Conservation (phyloP, 352 stramenopile genomes). For the Phytophthora pseudosyringae region DNA sequence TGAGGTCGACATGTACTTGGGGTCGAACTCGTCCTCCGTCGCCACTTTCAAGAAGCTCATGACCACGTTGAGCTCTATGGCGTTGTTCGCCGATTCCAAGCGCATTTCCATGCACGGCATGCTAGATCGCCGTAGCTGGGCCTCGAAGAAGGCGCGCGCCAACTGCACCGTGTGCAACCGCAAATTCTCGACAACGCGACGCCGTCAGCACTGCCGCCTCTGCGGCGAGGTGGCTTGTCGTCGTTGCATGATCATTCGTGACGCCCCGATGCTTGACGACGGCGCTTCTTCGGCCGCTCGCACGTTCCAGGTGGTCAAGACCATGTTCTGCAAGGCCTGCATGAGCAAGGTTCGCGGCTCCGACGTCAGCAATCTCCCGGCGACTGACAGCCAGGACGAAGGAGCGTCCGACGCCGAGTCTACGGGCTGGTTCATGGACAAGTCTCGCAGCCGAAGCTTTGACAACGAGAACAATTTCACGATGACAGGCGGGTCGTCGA, state of each 20-base stretch:
- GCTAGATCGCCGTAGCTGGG: conserved; percentile 56
- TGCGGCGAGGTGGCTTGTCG: conserved; percentile 81
- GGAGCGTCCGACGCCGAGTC: conserved; percentile 40
- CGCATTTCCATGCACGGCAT: conserved; percentile 67
- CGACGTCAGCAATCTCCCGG: conserved; percentile 13
- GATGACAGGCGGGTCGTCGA: conserved; percentile 12
- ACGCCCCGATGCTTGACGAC: conserved; percentile 44
- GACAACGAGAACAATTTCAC: conserved; percentile 24
- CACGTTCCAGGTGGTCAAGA: conserved; percentile 63
- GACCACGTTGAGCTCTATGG: conserved; percentile 59
- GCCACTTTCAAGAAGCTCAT: conserved; percentile 56
- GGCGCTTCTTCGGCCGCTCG: conserved; percentile 27
- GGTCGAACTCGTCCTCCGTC: conserved; percentile 31
- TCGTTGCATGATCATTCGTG: conserved; percentile 66
- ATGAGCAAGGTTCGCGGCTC: conserved; percentile 56
- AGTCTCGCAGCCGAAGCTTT: conserved; percentile 33
- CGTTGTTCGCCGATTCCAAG: conserved; percentile 63
- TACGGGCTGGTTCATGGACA: conserved; percentile 31
- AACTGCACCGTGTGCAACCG: conserved; percentile 68
- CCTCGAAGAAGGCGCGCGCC: conserved; percentile 47
- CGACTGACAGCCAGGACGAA: conserved; percentile 43
- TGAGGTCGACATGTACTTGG: conserved; percentile 57
- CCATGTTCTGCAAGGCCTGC: conserved; percentile 63
- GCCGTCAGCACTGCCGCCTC: conserved; percentile 77
- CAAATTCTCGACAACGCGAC: conserved; percentile 63